A percentile compares a stretch with the other conserved stretches of the same genome.
phyloP scores from a whole-genome alignment of 805 yeast species.

The Clavispora asparagi region DNA sequence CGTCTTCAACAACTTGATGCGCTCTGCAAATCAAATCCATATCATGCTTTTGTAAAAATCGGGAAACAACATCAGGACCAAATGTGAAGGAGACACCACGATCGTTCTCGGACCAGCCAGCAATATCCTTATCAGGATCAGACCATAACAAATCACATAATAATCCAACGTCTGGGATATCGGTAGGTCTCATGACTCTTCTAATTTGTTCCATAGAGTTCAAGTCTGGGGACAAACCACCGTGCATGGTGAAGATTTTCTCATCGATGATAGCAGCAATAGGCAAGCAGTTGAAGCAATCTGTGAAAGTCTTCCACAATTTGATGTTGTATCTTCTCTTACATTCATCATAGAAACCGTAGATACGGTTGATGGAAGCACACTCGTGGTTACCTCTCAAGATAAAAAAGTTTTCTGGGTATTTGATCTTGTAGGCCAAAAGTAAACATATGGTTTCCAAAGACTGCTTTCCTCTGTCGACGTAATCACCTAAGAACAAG shows the following conservation, averaged over 20 bases:
- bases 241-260: constrained; percentile 98
- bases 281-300: constrained; percentile 96
- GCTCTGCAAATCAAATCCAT: constrained; percentile 98
- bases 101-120: constrained; percentile 99
- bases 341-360: constrained; percentile 98
- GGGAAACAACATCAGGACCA: constrained; percentile 98
- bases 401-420: constrained; percentile 96
- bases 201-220: constrained; percentile 98
- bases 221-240: constrained; percentile 95
- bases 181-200: constrained; percentile 99
- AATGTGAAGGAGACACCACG: constrained; percentile 99
- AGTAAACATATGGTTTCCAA: constrained; percentile 91
- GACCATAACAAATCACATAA: constrained; percentile 97
- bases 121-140: constrained; percentile 96
- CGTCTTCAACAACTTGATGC: constrained; percentile 98
- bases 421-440: constrained; percentile 94
- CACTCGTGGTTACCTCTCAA: constrained; percentile 98
- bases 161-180: constrained; percentile 96
- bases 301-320: constrained; percentile 98
- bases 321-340: constrained; percentile 97
- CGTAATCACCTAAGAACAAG: constrained; percentile 93
- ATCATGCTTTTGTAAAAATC: constrained; percentile 94
- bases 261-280: constrained; percentile 98
- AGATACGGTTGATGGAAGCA: constrained; percentile 95
- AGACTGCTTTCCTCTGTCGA: constrained; percentile 97